Base-by-base conservation (phyloP, 257 asterid genomes). In the Primulina eburnea region DNA sequence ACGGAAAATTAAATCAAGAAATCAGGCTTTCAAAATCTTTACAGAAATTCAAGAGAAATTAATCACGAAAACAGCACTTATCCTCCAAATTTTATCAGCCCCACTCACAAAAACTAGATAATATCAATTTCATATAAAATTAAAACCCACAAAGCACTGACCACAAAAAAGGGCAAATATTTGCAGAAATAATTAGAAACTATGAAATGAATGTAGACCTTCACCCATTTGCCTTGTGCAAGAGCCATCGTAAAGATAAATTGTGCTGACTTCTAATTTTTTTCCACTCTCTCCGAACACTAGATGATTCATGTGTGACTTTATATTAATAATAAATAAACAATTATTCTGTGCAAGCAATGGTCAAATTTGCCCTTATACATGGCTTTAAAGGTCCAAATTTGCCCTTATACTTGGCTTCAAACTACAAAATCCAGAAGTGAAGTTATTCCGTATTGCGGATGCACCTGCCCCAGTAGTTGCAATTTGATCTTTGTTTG, bases 191-290 rank as follows among this genome's bases (percentile, higher is more conserved):
- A 17, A 56, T 18, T 28, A 20, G 7, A 62, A 67, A 72, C 2
- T 12, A 0, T 4, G 53, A 71, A 29, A 12, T 10, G 47, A 28
- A 59, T 38, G 38, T 69, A 18, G 24, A 87, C 93, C 89, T 85
- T 78, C 34, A 80, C 66, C 94, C 94, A 87, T 62, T 83, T 87
- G 69, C 88, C 87, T 71, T 80, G 62, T 30, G 74, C 67, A 29
- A 47, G 65, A 64, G 78, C 86, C 90, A 87, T 87, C 30, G 12
- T 64, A 58, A 38, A 58, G n/a, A 6, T 33, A 47, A 72, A 64
- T 40, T 18, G 30, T 35, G 60, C 33, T 40, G 29, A 61, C 55
- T 67, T 33, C 12, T 52, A 2, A 43, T 11, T 6, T 18, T 16
- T 65, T 8, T 37, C 14, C 4, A 12, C 29, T 16, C 34, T 12